These are phyloP conservation scores for Apiospora aurea DNA, from an alignment of 2,329 filamentous ascomycete species.

Conservation along the genomic window DNA sequence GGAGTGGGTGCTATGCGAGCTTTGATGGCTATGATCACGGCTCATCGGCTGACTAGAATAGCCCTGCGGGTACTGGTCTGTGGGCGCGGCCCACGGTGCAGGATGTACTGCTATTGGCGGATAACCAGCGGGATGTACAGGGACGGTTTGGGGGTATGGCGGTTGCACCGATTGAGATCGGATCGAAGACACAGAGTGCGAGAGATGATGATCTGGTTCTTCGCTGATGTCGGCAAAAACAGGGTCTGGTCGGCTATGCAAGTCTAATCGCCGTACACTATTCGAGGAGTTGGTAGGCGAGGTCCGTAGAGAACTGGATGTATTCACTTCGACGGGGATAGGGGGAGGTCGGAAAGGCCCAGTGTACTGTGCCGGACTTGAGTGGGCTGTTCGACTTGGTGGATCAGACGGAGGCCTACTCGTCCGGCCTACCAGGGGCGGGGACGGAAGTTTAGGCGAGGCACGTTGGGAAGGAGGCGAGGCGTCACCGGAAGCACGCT, in stretches of 20 bases:
- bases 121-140: conserved; percentile 31
- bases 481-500: too few relatives aligned
- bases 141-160: conserved; percentile 36
- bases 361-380: conserved; percentile 37
- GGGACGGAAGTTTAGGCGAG: not conserved
- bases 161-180: conserved; percentile 26
- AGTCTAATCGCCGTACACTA: conserved; percentile 11
- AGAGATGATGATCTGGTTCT: conserved; percentile 27
- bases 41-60: conserved; percentile 61
- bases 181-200: conserved; percentile 35
- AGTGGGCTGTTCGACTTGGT: conserved; percentile 33
- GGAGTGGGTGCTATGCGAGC: conserved; percentile 37
- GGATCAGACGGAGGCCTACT: conserved; percentile 31
- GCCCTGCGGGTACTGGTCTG: conserved; percentile 40
- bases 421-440: not conserved
- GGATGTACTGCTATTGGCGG: conserved; percentile 34
- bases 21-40: conserved; percentile 52
- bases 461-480: not conserved
- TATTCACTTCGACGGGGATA: conserved; percentile 31
- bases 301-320: conserved; percentile 6
- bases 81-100: conserved; percentile 34
- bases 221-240: conserved; percentile 27
- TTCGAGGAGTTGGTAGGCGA: not conserved
- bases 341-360: conserved; percentile 41
- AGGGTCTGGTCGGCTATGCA: conserved; percentile 23